Percentiles rank a stretch among this genome's conserved stretches.
phyloP scores from a whole-genome alignment of 768 basidiomycete species.

The Trametes punicea region DNA sequence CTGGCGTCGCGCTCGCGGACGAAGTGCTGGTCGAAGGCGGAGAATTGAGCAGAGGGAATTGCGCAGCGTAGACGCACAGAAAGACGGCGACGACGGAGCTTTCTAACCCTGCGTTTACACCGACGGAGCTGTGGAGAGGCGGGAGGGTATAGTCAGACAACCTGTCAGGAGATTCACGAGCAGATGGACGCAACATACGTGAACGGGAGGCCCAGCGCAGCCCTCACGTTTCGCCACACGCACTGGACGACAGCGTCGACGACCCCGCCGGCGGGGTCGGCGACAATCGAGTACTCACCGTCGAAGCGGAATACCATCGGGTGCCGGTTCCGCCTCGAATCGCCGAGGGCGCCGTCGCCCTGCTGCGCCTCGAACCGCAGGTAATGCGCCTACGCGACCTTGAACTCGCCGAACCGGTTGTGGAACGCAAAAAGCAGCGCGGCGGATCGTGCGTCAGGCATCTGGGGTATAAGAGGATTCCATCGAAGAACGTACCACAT shows the following conservation, averaged over 20 bases:
- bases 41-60: background rate
- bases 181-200: slow-evolving; percentile 11
- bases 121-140: background rate
- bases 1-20: background rate
- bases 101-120: slow-evolving; percentile 11
- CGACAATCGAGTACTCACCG: slow-evolving; percentile 49
- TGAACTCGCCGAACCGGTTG: slow-evolving; percentile 20
- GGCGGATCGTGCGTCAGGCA: slow-evolving; percentile 23
- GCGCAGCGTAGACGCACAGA: slow-evolving; percentile 4
- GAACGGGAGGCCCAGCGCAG: slow-evolving; percentile 37
- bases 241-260: slow-evolving; percentile 25
- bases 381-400: slow-evolving; percentile 23
- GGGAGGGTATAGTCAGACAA: background rate
- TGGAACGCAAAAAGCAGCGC: slow-evolving; percentile 17
- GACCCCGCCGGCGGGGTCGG: slow-evolving; percentile 35
- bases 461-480: no score
- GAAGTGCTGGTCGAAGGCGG: background rate
- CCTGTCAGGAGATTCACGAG: background rate
- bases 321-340: background rate
- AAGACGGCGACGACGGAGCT: slow-evolving; percentile 14
- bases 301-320: slow-evolving; percentile 41
- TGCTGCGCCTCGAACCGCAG: slow-evolving; percentile 20
- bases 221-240: slow-evolving; percentile 23
- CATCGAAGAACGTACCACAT: background rate
- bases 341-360: background rate